phyloP scores from a whole-genome alignment of 176 grass and related monocot species.

The Pontederia crassipes region DNA sequence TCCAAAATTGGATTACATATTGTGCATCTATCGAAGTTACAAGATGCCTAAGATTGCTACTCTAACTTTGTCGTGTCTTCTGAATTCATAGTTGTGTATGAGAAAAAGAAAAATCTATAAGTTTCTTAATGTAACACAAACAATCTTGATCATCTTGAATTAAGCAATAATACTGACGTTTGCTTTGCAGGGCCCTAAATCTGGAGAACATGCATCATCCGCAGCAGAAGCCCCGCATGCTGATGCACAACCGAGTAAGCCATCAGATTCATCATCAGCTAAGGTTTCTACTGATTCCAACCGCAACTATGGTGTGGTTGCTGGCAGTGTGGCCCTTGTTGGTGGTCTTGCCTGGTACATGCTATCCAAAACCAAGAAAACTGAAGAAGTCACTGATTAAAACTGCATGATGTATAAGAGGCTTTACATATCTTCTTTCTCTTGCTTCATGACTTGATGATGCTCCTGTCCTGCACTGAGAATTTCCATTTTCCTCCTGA shows the following conservation, averaged over 20 bases:
- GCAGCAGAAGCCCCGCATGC: neutral
- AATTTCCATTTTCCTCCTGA: too few relatives aligned
- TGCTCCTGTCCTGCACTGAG: neutral
- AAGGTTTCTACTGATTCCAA: neutral
- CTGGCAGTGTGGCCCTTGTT: neutral
- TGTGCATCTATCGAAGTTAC: neutral
- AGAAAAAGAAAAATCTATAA: too few relatives aligned
- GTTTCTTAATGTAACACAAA: too few relatives aligned
- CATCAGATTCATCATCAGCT: neutral
- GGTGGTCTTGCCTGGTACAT: neutral
- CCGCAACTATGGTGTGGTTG: neutral
- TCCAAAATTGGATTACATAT: neutral
- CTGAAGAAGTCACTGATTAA: neutral
- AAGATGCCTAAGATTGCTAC: neutral
- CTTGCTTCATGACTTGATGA: slow-evolving; percentile 6
- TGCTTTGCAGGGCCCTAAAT: neutral
- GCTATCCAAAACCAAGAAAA: neutral
- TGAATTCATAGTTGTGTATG: too few relatives aligned
- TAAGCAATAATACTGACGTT: neutral
- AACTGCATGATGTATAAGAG: neutral
- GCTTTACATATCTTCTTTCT: neutral
- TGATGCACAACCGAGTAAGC: neutral
- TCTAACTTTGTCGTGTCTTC: too few relatives aligned
- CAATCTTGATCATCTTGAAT: too few relatives aligned
- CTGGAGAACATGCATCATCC: neutral